Evolutionary conservation across 1,139 yeast genomes (phyloP), one percentile per base, ranked within the genome.

Genomic region (Candida buenavistaensis): DNA sequence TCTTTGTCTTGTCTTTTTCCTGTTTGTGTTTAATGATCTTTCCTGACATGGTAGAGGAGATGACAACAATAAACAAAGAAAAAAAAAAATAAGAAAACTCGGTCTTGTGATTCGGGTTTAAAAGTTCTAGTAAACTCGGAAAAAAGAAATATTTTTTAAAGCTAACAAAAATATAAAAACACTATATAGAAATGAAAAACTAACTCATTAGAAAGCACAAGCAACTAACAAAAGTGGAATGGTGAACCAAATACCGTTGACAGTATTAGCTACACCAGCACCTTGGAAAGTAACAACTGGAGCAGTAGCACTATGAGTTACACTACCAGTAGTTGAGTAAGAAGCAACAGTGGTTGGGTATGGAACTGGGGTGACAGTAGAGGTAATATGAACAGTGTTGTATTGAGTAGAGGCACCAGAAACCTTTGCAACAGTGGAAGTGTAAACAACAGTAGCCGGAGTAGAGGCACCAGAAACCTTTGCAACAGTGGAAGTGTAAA

Each of bases 231-330:
- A 35, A 14, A 43, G 30, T 23, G 47, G 45, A 14, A 39, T 33
- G 4, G 44, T 35, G 16, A 33, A 34, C 45, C 42, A 43, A 21
- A 38, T 27, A 30, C 28, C 30, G 21, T 30, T 32, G 16, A 33
- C 27, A 10, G 33, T 23, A 27, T 31, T 30, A 11, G 33, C 32
- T 26, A 10, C 29, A 26, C 38, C 40, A 33, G 30, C 46, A 34
- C 45, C 47, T 39, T 43, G 46, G 25, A 29, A 42, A 25, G 34
- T 35, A 11, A 29, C 14, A 14, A 38, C 37, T 25, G 43, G 41
- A 22, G 16, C 32, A 27, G 39, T 33, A 3, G 14, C 25, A n/a
- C 21, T 28, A n/a, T n/a, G n/a, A n/a, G n/a, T n/a, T n/a, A n/a
- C n/a, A n/a, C n/a, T n/a, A n/a, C n/a, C n/a, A n/a, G n/a, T n/a